These are phyloP conservation scores for Saccharomyces uvarum DNA, from an alignment of 1,139 yeast species.

Conservation along the genomic window DNA sequence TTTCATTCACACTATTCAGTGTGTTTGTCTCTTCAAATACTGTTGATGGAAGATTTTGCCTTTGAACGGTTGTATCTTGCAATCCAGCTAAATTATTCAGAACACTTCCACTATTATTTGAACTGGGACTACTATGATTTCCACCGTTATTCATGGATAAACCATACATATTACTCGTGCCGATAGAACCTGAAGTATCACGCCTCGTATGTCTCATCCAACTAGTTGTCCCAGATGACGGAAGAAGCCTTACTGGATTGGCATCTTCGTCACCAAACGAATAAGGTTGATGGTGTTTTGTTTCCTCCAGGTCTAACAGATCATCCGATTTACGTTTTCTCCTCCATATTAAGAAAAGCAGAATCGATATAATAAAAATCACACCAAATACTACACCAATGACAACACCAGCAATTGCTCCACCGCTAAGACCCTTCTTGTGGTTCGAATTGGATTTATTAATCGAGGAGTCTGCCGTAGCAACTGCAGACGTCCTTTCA, in stretches of 20 bases:
- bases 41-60: conserved; percentile 12
- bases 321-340: conserved; percentile 24
- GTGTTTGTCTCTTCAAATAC: conserved; percentile 24
- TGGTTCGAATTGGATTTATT: not conserved
- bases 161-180: not conserved
- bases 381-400: conserved; percentile 56
- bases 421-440: conserved; percentile 38
- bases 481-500: conserved; percentile 9
- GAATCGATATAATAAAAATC: conserved; percentile 30
- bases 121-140: conserved; percentile 4
- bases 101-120: conserved; percentile 7
- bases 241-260: conserved; percentile 18
- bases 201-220: conserved; percentile 17
- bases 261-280: conserved; percentile 31
- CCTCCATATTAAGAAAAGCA: conserved; percentile 40
- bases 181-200: conserved; percentile 7
- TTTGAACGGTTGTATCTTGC: not conserved
- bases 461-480: conserved; percentile 4
- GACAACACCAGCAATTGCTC: conserved; percentile 67
- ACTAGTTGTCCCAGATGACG: conserved; percentile 9
- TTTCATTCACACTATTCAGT: conserved; percentile 29
- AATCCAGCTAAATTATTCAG: not conserved
- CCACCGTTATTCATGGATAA: not conserved
- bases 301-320: conserved; percentile 26
- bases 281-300: conserved; percentile 31